phyloP scores from a whole-genome alignment of 768 basidiomycete species.

The Mycena capillaripes region DNA sequence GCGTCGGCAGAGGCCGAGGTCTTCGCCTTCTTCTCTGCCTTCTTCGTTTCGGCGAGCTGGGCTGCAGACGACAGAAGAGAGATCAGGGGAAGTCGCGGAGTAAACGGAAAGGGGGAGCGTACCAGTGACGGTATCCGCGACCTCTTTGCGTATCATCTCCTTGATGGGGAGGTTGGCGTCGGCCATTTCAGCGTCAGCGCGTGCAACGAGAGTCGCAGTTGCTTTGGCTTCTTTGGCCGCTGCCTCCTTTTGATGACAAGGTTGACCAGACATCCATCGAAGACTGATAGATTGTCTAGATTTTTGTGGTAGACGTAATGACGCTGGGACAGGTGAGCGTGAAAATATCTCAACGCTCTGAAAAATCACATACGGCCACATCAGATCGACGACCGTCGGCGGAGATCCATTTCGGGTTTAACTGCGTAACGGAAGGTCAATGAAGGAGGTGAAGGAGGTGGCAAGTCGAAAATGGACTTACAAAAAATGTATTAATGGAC shows the following conservation, averaged over 20 bases:
- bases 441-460: background rate
- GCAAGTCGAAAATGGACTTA: background rate
- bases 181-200: slow-evolving; percentile 7
- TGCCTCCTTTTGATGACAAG: background rate
- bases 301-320: slow-evolving; percentile 42
- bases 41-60: background rate
- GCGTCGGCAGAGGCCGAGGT: background rate
- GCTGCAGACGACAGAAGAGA: background rate
- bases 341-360: background rate
- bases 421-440: background rate
- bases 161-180: slow-evolving; percentile 11
- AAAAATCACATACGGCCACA: background rate
- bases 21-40: background rate
- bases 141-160: background rate
- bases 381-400: slow-evolving; percentile 15
- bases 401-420: slow-evolving; percentile 17
- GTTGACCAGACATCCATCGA: slow-evolving; percentile 40
- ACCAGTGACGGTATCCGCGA: background rate
- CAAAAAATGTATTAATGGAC: background rate
- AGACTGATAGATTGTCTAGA: slow-evolving; percentile 39
- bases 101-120: background rate
- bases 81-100: background rate
- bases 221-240: slow-evolving; percentile 7
- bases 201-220: background rate
- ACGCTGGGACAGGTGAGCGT: slow-evolving; percentile 36